Base-by-base conservation (phyloP, 1,284 basidiomycete genomes). In the Cryptococcus floricola region DNA sequence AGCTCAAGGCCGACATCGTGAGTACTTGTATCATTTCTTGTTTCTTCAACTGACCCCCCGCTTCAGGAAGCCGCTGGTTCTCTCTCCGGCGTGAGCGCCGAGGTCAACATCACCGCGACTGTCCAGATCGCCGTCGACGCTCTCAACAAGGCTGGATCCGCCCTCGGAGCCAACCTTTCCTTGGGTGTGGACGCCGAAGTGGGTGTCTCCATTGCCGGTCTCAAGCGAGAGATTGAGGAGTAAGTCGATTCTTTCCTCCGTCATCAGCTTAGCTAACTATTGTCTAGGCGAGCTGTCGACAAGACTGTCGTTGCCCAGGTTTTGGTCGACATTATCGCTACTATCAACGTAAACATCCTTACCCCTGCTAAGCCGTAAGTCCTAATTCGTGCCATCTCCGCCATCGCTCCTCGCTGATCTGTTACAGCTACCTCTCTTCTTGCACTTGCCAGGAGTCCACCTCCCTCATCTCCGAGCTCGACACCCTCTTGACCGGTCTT, bases 1-100 rank as follows among this genome's bases (percentile, higher is more conserved):
- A 55, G 41, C 54, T 59, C 18, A 39, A 59, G 47, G 47, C 57
- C 48, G 47, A 48, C 27, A 47, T 59, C 25, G 57, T 59, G 31
- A 56, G 57, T 49, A 13, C 45, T 3, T 34, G 1, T 23, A 28
- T 23, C 41, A 6, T 23, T 3, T 2, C 31, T 34, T 34, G 31
- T 34, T 8, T 8, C 7, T 10, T 34, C 10, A 10, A 8, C 31
- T 34, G 31, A 34, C 31, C 13, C 31, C 34, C 14, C 7, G 31
- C 28, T 43, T 23, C 23, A 51, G 42, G 23, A 16, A 47, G 31
- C 23, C 39, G 14, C 50, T 46, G 48, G 39, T 52, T 27, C 25
- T 19, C 37, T 39, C 18, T 10, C 3, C 6, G 4, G 25, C 25
- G 28, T 39, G 25, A 25, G 28, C 25, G 50, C 48, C 48, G 53